A percentile compares a stretch with the other conserved stretches of the same genome.
Evolutionary conservation across 306 rosid genomes (phyloP).

Genomic region (Prunus kanzakura): DNA sequence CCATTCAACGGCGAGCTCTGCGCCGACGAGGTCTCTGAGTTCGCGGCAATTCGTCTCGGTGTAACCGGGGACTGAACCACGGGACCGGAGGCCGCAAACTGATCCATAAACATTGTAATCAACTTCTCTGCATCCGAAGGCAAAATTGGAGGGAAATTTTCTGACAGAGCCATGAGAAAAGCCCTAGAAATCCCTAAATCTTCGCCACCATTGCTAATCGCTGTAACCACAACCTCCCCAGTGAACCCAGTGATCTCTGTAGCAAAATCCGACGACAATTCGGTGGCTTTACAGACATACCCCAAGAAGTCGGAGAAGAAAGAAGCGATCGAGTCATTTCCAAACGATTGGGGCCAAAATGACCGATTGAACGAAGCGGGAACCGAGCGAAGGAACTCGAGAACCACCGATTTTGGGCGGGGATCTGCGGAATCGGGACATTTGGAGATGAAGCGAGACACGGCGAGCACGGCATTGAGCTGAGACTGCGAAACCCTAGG

Average conservation of each 20-base stretch:
- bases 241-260: constrained; percentile 52
- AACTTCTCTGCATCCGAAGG: constrained; percentile 56
- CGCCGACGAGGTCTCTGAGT: constrained; percentile 55
- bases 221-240: constrained; percentile 55
- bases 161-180: constrained; percentile 63
- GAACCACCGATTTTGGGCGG: constrained; percentile 61
- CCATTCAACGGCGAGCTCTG: constrained; percentile 82
- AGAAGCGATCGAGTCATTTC: constrained; percentile 48
- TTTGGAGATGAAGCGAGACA: constrained; percentile 74
- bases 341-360: constrained; percentile 83
- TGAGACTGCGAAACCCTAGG: constrained; percentile 81
- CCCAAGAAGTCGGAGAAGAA: constrained; percentile 62
- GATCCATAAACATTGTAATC: constrained; percentile 58
- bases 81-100: constrained; percentile 40
- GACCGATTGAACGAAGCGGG: constrained; percentile 61
- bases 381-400: constrained; percentile 73
- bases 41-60: constrained; percentile 36
- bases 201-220: constrained; percentile 41
- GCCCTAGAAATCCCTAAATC: constrained; percentile 58
- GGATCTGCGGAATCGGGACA: constrained; percentile 65
- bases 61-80: constrained; percentile 38
- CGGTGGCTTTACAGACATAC: constrained; percentile 53
- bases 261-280: constrained; percentile 65
- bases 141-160: constrained; percentile 60
- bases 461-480: constrained; percentile 90